These are phyloP conservation scores for Xylaria sp. DNA, from an alignment of 2,329 filamentous ascomycete species.

Conservation along the genomic window DNA sequence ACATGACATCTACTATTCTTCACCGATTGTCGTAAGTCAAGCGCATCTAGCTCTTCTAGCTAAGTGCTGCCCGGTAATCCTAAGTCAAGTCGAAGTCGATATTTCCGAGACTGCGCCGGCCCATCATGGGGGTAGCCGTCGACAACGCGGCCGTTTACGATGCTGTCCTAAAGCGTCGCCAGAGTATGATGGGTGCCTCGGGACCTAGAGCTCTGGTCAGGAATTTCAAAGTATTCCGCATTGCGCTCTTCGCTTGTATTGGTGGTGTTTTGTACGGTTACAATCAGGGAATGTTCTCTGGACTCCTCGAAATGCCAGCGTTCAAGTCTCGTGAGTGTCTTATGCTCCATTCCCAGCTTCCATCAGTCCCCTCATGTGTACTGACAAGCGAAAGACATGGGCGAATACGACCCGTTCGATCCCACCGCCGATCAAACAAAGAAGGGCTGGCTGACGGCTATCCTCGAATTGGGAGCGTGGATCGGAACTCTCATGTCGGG, in stretches of 20 bases:
- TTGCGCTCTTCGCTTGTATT: constrained; percentile 67
- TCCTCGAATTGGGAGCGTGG: constrained; percentile 79
- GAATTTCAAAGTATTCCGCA: constrained; percentile 65
- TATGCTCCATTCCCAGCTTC: not conserved
- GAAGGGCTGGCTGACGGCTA: constrained; percentile 67
- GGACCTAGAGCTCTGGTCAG: constrained; percentile 57
- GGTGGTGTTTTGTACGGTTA: constrained; percentile 71
- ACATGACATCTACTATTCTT: not conserved
- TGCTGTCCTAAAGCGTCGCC: constrained; percentile 50
- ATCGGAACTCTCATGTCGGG: constrained; percentile 73
- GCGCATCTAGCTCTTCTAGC: no score
- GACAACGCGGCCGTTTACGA: constrained; percentile 47
- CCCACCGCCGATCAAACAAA: constrained; percentile 54
- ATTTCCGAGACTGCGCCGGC: not conserved
- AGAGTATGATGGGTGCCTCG: constrained; percentile 49
- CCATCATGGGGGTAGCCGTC: constrained; percentile 30
- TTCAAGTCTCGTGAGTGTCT: constrained; percentile 55
- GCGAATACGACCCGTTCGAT: constrained; percentile 55
- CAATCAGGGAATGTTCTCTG: constrained; percentile 79
- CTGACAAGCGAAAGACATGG: constrained; percentile 54
- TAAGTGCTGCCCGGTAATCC: not conserved
- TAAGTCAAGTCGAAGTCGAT: not conserved
- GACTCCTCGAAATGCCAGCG: constrained; percentile 64
- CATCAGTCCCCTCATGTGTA: not conserved
- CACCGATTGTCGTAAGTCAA: not conserved